These are phyloP conservation scores for Beauveria sp. DNA, from an alignment of 2,329 filamentous ascomycete genomes.

Conservation along the genomic window DNA sequence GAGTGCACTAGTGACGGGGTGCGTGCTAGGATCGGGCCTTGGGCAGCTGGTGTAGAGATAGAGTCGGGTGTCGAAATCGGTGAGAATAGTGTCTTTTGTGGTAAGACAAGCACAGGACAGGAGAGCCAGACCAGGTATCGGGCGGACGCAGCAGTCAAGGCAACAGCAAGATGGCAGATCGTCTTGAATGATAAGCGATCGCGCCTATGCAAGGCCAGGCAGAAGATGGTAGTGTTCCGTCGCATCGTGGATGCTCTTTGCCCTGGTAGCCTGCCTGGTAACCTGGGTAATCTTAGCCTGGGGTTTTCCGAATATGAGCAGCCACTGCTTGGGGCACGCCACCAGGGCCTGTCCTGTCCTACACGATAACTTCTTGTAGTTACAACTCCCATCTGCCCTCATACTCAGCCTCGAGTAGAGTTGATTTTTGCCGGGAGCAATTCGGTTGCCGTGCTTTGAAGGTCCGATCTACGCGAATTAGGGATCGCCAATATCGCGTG, in stretches of 20 bases:
- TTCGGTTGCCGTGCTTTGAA: background rate
- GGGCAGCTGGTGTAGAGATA: background rate
- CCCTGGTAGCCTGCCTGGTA: too few relatives aligned
- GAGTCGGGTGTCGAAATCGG: slow-evolving; percentile 5
- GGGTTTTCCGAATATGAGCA: too few relatives aligned
- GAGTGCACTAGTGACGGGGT: background rate
- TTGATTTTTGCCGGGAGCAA: too few relatives aligned
- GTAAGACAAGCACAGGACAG: background rate
- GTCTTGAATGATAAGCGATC: background rate
- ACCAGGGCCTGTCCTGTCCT: too few relatives aligned
- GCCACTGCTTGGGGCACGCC: too few relatives aligned
- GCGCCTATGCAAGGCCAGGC: background rate
- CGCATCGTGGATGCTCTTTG: background rate
- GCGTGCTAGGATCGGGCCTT: background rate
- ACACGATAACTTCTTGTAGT: too few relatives aligned
- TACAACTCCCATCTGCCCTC: too few relatives aligned
- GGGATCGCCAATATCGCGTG: background rate
- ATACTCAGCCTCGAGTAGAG: too few relatives aligned
- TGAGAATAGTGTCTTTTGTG: background rate
- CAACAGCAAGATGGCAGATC: background rate
- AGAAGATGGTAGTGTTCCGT: background rate
- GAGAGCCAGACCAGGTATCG: background rate
- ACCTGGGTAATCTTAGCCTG: too few relatives aligned
- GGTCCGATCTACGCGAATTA: background rate
- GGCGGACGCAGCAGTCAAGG: background rate